Evolutionary conservation across 495 filamentous ascomycete genomes (phyloP).

Genomic region (Lichina pygmaea): DNA sequence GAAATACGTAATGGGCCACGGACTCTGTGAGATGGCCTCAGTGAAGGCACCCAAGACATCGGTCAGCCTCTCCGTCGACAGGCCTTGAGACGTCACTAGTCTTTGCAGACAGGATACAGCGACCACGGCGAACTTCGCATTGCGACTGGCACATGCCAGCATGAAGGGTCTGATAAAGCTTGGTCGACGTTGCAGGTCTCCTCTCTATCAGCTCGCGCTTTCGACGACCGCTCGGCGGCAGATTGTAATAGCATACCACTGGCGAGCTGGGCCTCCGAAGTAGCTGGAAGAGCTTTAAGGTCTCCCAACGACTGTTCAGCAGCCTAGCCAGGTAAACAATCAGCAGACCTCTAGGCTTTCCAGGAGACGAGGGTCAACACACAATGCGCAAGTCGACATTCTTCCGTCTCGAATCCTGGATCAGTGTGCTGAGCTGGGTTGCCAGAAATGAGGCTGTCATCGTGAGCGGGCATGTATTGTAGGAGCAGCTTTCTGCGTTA

Average conservation of each 20-base stretch:
- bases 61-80: conserved; percentile 45
- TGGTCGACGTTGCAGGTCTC: conserved; percentile 59
- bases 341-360: background rate
- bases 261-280: conserved; percentile 58
- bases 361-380: conserved; percentile 7
- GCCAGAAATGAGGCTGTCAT: conserved; percentile 89
- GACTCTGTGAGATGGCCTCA: conserved; percentile 45
- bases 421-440: conserved; percentile 69
- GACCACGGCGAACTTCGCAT: conserved; percentile 67
- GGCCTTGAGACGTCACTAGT: conserved; percentile 49
- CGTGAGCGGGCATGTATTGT: conserved; percentile 10
- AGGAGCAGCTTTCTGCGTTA: too few relatives aligned
- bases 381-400: conserved; percentile 71
- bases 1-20: background rate
- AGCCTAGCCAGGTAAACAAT: conserved; percentile 25
- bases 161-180: conserved; percentile 80
- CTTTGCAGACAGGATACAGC: conserved; percentile 71
- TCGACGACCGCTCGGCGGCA: conserved; percentile 12
- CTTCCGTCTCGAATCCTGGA: conserved; percentile 89
- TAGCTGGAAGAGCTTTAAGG: conserved; percentile 49
- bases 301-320: conserved; percentile 86
- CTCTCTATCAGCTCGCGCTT: background rate
- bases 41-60: conserved; percentile 69
- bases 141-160: conserved; percentile 67
- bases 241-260: conserved; percentile 30